Base-by-base conservation (phyloP, 345 rosid species). In the Camelina laxa region DNA sequence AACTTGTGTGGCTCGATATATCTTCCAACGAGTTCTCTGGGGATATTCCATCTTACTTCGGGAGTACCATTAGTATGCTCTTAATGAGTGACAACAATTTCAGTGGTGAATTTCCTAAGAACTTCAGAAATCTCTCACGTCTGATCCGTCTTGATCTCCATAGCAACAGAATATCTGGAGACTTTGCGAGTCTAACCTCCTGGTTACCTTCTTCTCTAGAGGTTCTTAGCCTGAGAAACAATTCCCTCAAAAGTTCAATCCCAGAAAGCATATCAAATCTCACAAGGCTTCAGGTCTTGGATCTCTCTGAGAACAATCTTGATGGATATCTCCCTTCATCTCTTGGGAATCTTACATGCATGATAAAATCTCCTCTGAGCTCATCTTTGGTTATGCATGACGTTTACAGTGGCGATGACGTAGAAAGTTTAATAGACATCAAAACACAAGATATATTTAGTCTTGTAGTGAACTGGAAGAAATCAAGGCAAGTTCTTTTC, bases 81-180 rank as follows among this genome's bases (percentile, higher is more conserved):
- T 67, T 75, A 4, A 39, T 78, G 50, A 69, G 71, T 31, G 60
- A 61, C 15, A 80, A 82, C 30, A 47, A 58, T 6, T 80, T 82
- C 24, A 73, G 56, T 1, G 70, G 83, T 20, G 49, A 62, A 3
- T 73, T 76, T 49, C 80, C 83, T 51, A 17, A 63, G 20, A 70
- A 54, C 39, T 56, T 82, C 1, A 64, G 19, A 16, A 63, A 55
- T 0, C 70, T 79, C 24, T 60, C 21, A 8, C 9, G 0, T 51
- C 77, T 85, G 24, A 1, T 38, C 6, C 65, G 71, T 65, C 83
- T 85, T 70, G 88, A 81, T n/a, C 80, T 83, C 57, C 81, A 81
- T 15, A 81, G 73, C 69, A 83, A 80, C 55, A 75, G 54, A 3
- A 75, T 85, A 44, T 63, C 65, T 4, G 84, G 84, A 16, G 62